A percentile compares a stretch with the other conserved stretches of the same genome.
Evolutionary conservation across 2,329 filamentous ascomycete species (phyloP).

Genomic region (Blumeriella jaapii): DNA sequence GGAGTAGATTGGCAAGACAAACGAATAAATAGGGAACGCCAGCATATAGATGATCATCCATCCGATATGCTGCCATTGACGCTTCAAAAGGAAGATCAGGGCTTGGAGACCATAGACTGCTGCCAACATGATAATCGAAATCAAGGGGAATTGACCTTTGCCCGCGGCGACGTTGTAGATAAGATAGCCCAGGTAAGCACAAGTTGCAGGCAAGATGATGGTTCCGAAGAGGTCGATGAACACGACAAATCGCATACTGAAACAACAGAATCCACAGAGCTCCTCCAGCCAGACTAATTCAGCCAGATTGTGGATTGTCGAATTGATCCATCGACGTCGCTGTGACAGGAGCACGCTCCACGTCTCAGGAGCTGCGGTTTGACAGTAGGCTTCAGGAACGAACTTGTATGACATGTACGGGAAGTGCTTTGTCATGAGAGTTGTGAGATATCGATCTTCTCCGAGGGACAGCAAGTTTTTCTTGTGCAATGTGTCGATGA

Average conservation of each 20-base stretch:
- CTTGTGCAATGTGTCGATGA: constrained; percentile 89
- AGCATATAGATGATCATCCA: constrained; percentile 99
- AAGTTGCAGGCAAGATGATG: constrained; percentile 81
- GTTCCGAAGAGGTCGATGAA: constrained; percentile 91
- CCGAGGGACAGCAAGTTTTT: constrained; percentile 88
- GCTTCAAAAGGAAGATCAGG: constrained; percentile 89
- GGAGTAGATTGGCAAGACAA: constrained; percentile 85
- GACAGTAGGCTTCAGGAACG: constrained; percentile 81
- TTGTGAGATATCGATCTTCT: constrained; percentile 95
- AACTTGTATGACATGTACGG: constrained; percentile 95
- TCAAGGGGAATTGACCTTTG: constrained; percentile 66
- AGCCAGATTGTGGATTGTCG: constrained; percentile 89
- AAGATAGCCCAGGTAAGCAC: constrained; percentile 75
- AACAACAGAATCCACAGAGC: constrained; percentile 97
- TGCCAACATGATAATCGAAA: constrained; percentile 81
- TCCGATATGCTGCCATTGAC: constrained; percentile 95
- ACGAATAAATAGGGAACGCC: constrained; percentile 90
- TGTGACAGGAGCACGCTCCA: constrained; percentile 96
- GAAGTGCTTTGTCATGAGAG: constrained; percentile 97
- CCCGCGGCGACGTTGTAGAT: constrained; percentile 65
- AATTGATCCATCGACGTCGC: constrained; percentile 98
- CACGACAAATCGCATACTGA: constrained; percentile 95
- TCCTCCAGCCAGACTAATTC: constrained; percentile 86
- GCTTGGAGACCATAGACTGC: constrained; percentile 93
- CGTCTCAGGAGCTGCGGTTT: constrained; percentile 85